Conservation (phyloP, 208 protist species). For the Sergeia podlipaevii region DNA sequence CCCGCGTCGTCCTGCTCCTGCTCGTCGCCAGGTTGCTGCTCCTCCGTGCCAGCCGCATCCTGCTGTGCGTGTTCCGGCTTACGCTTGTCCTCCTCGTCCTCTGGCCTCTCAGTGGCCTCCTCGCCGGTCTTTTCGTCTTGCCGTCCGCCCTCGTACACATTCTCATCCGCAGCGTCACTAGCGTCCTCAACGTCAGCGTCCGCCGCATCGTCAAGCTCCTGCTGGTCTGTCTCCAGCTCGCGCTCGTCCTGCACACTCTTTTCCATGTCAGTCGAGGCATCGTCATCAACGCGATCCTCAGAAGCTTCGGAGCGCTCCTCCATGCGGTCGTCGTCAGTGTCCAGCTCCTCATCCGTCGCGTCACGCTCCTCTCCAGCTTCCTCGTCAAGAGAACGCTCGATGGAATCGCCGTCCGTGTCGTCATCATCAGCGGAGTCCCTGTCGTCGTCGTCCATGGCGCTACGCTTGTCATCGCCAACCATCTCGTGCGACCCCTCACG, state of each 20-base stretch:
- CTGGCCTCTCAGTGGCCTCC: constrained; percentile 59
- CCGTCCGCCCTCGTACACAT: constrained; percentile 75
- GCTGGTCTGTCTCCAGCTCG: constrained; percentile 18
- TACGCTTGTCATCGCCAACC: constrained; percentile 51
- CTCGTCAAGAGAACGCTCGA: no score
- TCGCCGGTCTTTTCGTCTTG: constrained; percentile 82
- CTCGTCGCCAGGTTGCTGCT: constrained; percentile 72
- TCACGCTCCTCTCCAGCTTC: constrained; percentile 22
- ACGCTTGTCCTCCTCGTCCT: constrained; percentile 56
- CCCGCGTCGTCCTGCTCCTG: constrained; percentile 79
- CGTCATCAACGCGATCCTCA: constrained; percentile 37
- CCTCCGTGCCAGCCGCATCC: constrained; percentile 40
- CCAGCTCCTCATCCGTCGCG: constrained; percentile 14
- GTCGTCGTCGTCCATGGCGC: constrained; percentile 31
- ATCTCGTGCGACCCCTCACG: constrained; percentile 67
- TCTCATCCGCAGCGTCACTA: constrained; percentile 61
- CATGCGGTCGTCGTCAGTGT: constrained; percentile 58
- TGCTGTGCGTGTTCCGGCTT: constrained; percentile 30
- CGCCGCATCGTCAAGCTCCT: constrained; percentile 21
- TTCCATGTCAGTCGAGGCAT: constrained; percentile 15
- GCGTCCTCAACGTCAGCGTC: constrained; percentile 34
- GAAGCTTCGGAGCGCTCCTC: constrained; percentile 19
- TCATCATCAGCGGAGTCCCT: constrained; percentile 30
- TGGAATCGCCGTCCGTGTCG: constrained; percentile 14
- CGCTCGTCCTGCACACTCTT: constrained; percentile 13